A percentile compares a stretch with the other conserved stretches of the same genome.
phyloP scores from a whole-genome alignment of 176 grass and related monocot genomes.

The Musa troglodytarum region DNA sequence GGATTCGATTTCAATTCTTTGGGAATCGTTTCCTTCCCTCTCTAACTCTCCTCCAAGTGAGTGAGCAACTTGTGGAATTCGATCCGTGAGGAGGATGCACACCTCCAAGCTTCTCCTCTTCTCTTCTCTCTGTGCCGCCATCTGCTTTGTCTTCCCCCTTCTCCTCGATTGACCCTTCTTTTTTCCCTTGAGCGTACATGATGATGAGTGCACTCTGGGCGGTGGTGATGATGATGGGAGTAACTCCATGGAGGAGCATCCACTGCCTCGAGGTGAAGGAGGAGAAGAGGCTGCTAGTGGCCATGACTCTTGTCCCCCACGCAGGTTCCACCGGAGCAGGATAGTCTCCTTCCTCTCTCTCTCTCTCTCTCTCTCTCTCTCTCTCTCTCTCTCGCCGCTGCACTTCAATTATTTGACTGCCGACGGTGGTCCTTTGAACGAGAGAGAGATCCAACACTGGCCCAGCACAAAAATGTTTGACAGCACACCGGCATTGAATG shows the following conservation, averaged over 20 bases:
- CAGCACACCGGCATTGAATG: not conserved
- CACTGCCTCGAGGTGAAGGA: conserved; percentile 1
- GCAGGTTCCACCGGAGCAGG: conserved; percentile 40
- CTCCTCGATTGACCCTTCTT: too few relatives aligned
- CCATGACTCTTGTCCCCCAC: conserved; percentile 46
- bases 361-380: not conserved
- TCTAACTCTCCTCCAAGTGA: too few relatives aligned
- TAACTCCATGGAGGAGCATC: conserved; percentile 7
- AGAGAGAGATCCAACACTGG: not conserved
- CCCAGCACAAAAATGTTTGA: not conserved
- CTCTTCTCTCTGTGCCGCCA: too few relatives aligned
- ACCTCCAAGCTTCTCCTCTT: too few relatives aligned
- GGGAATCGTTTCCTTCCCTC: not conserved
- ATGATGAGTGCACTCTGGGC: not conserved
- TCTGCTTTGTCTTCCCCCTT: too few relatives aligned
- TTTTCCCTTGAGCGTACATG: too few relatives aligned
- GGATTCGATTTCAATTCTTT: not conserved
- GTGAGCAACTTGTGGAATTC: too few relatives aligned
- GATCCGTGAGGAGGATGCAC: too few relatives aligned
- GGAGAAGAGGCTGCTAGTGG: conserved; percentile 34
- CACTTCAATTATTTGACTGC: not conserved
- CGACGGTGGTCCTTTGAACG: too few relatives aligned
- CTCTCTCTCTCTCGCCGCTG: not conserved
- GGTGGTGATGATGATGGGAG: not conserved
- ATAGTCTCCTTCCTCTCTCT: conserved; percentile 7